A percentile compares a stretch with the other conserved stretches of the same genome.
phyloP scores from a whole-genome alignment of 495 filamentous ascomycete genomes.

The Lasiosphaeria ovina region DNA sequence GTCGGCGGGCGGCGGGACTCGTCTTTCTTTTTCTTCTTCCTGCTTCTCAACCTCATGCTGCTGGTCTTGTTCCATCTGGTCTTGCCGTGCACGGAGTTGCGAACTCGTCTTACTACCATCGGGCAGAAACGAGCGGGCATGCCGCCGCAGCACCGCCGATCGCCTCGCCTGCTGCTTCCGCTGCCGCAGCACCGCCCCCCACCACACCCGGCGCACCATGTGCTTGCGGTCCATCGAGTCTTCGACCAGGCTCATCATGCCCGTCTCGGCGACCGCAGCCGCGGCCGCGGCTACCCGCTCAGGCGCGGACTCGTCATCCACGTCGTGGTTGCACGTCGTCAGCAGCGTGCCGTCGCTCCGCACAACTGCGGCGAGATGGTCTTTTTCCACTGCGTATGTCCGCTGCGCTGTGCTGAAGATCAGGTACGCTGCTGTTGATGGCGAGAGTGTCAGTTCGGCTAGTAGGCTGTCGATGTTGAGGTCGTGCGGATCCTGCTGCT shows the following conservation, averaged over 20 bases:
- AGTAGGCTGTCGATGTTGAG: conserved; percentile 22
- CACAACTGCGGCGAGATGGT: conserved; percentile 33
- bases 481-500: too few relatives aligned
- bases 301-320: conserved; percentile 52
- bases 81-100: neutral
- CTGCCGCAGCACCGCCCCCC: neutral
- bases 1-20: neutral
- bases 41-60: neutral
- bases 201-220: conserved; percentile 5
- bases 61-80: neutral
- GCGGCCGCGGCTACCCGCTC: conserved; percentile 36
- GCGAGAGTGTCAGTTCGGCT: conserved; percentile 31
- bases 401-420: conserved; percentile 50
- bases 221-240: conserved; percentile 14
- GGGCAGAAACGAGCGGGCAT: neutral
- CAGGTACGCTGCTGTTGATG: conserved; percentile 58
- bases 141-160: too few relatives aligned
- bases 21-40: neutral
- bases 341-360: conserved; percentile 22
- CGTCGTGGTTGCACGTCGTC: conserved; percentile 58
- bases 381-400: conserved; percentile 57
- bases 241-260: conserved; percentile 10
- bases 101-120: neutral
- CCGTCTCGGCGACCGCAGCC: conserved; percentile 8
- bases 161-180: neutral